Percentiles rank a stretch among this genome's conserved stretches.
phyloP scores from a whole-genome alignment of 352 stramenopile genomes.

The Phytopythium vexans region DNA sequence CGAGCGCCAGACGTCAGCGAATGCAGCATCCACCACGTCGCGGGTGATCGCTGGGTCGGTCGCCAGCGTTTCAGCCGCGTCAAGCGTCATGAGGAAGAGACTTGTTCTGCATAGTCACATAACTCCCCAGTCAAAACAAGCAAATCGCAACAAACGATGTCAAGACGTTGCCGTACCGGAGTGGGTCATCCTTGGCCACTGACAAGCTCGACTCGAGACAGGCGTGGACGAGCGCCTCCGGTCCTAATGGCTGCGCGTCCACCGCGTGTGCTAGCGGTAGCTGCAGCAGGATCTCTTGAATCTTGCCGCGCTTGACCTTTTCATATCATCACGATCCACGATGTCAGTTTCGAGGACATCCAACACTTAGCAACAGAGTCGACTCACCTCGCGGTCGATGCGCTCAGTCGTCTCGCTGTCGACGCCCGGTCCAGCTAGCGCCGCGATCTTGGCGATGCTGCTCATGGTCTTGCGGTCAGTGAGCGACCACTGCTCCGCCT shows the following conservation, averaged over 20 bases:
- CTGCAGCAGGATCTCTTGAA: conserved; percentile 65
- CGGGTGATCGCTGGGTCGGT: conserved; percentile 12
- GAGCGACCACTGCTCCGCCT: conserved; percentile 46
- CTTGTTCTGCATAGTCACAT: conserved; percentile 31
- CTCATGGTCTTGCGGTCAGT: conserved; percentile 69
- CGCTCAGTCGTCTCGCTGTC: conserved; percentile 34
- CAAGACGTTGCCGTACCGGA: conserved; percentile 30
- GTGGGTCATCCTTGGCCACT: conserved; percentile 38
- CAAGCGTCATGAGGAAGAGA: conserved; percentile 66
- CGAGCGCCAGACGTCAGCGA: conserved; percentile 48
- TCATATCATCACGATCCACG: background rate
- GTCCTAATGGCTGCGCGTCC: conserved; percentile 30
- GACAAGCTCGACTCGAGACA: conserved; percentile 49
- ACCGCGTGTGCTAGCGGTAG: conserved; percentile 40
- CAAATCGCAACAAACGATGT: background rate
- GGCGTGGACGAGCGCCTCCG: conserved; percentile 40
- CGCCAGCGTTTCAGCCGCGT: conserved; percentile 59
- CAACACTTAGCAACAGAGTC: background rate
- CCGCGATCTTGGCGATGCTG: conserved; percentile 80
- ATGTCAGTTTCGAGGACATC: background rate
- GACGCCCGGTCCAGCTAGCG: conserved; percentile 41
- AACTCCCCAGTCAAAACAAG: conserved; percentile 3
- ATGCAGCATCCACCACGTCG: conserved; percentile 44
- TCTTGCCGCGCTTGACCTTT: conserved; percentile 46
- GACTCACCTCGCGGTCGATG: conserved; percentile 62